Conservation (phyloP, 129 eudicot species). For the Mikania micrantha region DNA sequence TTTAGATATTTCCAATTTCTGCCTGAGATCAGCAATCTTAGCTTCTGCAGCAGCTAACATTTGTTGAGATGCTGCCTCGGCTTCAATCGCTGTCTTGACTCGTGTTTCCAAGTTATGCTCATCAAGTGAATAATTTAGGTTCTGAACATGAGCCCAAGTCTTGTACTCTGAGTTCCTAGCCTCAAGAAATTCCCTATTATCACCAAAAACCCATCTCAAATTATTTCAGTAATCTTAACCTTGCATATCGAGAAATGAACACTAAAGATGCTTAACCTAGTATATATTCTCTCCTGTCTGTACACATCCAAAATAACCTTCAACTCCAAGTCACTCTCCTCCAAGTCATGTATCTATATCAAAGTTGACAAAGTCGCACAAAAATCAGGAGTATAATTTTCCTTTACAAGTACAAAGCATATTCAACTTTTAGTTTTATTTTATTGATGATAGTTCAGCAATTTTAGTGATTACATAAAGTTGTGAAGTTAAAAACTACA, state of each 20-base stretch:
- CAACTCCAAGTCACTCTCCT: conserved; percentile 61
- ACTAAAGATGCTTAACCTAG: conserved; percentile 52
- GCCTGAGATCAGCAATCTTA: conserved; percentile 80
- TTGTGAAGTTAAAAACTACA: neutral
- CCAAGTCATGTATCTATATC: conserved; percentile 64
- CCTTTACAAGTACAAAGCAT: neutral
- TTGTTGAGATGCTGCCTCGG: conserved; percentile 82
- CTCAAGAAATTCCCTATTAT: conserved; percentile 62
- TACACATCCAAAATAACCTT: conserved; percentile 72
- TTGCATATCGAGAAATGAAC: neutral
- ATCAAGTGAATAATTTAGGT: conserved; percentile 63
- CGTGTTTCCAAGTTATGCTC: conserved; percentile 75
- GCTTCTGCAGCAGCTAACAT: conserved; percentile 93
- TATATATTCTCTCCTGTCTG: conserved; percentile 46
- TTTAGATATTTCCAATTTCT: conserved; percentile 58
- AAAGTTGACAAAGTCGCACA: conserved; percentile 17
- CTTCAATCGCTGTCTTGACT: conserved; percentile 84
- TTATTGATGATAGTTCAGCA: neutral
- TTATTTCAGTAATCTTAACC: neutral
- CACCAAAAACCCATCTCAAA: conserved; percentile 9
- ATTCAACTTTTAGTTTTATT: neutral
- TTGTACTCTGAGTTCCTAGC: conserved; percentile 68
- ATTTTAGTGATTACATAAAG: neutral
- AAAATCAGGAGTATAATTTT: neutral
- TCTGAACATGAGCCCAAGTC: conserved; percentile 88